phyloP scores from a whole-genome alignment of 2,329 filamentous ascomycete genomes.

The Cladosporium phlei region DNA sequence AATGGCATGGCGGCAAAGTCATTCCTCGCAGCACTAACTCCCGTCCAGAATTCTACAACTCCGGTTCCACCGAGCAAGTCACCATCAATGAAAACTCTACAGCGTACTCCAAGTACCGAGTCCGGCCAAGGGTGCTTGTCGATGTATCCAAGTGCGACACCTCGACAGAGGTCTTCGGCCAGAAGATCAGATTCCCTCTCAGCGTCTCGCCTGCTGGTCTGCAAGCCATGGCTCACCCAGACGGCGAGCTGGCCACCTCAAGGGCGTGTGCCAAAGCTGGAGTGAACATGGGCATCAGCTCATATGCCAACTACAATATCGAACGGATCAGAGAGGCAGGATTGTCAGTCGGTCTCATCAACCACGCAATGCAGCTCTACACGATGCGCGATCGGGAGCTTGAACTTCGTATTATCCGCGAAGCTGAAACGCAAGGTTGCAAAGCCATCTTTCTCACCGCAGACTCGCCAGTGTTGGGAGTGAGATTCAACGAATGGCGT shows the following conservation, averaged over 20 bases:
- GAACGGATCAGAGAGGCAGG: constrained; percentile 42
- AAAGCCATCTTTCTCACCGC: constrained; percentile 53
- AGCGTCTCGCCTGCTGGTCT: constrained; percentile 50
- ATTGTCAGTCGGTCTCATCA: constrained; percentile 33
- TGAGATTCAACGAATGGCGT: constrained; percentile 50
- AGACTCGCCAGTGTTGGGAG: constrained; percentile 51
- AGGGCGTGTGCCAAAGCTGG: constrained; percentile 42
- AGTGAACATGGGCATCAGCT: constrained; percentile 47
- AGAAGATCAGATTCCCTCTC: constrained; percentile 43
- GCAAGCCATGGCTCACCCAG: constrained; percentile 47
- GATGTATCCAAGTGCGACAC: constrained; percentile 36
- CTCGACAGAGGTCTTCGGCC: constrained; percentile 43
- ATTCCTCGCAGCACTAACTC: not conserved
- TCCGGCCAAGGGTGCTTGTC: constrained; percentile 33
- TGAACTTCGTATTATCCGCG: constrained; percentile 37
- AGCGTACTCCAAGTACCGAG: constrained; percentile 44
- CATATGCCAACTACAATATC: constrained; percentile 42
- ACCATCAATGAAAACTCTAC: constrained; percentile 51
- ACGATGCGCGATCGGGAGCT: constrained; percentile 48
- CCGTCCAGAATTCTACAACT: constrained; percentile 51
- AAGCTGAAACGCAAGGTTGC: constrained; percentile 39
- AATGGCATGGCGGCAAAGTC: too few species aligned
- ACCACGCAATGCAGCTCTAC: constrained; percentile 53
- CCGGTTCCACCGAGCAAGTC: constrained; percentile 52
- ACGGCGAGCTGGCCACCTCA: constrained; percentile 48